Conservation (phyloP, 805 yeast species). For the Metschnikowia orientalis region DNA sequence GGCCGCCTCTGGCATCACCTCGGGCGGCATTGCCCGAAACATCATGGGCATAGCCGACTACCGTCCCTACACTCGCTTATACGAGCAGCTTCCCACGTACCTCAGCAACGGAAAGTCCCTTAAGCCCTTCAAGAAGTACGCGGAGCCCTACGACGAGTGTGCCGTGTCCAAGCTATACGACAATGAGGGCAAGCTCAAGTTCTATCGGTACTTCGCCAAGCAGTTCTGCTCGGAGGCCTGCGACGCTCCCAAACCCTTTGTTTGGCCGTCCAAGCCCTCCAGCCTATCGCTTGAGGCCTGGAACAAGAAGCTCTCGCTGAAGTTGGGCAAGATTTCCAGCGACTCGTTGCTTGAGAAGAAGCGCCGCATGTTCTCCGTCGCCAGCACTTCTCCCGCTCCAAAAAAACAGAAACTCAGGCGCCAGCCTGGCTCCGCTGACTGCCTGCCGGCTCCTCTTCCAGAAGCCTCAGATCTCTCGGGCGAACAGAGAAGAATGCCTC, state of each 20-base stretch:
- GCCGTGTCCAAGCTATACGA: slow-evolving; percentile 60
- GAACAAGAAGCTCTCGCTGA: slow-evolving; percentile 15
- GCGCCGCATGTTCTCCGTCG: slow-evolving; percentile 7
- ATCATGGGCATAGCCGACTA: slow-evolving; percentile 54
- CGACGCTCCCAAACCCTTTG: slow-evolving; percentile 10
- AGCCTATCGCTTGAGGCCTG: slow-evolving; percentile 14
- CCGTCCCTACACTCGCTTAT: slow-evolving; percentile 47
- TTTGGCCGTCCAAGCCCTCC: slow-evolving; percentile 8
- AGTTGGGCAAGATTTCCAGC: slow-evolving; percentile 25
- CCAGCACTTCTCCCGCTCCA: slow-evolving; percentile 1
- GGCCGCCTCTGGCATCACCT: slow-evolving; percentile 52
- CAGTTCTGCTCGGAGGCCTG: slow-evolving; percentile 14
- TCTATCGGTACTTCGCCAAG: slow-evolving; percentile 50
- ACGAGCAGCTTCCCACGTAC: slow-evolving; percentile 46
- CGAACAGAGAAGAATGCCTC: slow-evolving; percentile 3
- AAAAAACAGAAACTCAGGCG: background rate
- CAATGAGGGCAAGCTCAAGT: slow-evolving; percentile 69
- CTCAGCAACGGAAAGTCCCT: slow-evolving; percentile 25
- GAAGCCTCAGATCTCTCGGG: slow-evolving; percentile 1
- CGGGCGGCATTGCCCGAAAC: slow-evolving; percentile 47
- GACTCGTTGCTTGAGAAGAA: slow-evolving; percentile 22
- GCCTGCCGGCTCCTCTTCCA: no score
- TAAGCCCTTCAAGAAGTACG: slow-evolving; percentile 24
- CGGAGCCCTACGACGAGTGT: slow-evolving; percentile 25
- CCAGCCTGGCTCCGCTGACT: slow-evolving; percentile 1